phyloP scores from a whole-genome alignment of 1,284 basidiomycete genomes.

The Laetiporus sulphureus region DNA sequence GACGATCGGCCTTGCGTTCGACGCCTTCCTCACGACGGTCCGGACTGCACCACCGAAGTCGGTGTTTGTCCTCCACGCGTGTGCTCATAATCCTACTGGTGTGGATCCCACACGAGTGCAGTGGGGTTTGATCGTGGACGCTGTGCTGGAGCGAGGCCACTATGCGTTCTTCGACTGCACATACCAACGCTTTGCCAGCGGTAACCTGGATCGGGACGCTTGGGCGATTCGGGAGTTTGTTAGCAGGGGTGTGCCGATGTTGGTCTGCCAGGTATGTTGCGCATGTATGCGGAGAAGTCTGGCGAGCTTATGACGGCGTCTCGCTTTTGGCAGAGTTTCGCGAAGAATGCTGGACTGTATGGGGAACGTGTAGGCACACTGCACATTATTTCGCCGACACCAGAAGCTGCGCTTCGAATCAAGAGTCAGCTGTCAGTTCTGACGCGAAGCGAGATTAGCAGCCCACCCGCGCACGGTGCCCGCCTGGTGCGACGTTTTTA shows the following conservation, averaged over 20 bases:
- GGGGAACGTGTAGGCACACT: constrained; percentile 86
- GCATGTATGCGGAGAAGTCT: not conserved
- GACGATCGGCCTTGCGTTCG: constrained; percentile 85
- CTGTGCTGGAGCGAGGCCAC: constrained; percentile 73
- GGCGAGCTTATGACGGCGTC: constrained; percentile 1
- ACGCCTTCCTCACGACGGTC: constrained; percentile 65
- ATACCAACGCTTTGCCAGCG: constrained; percentile 91
- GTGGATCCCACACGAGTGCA: constrained; percentile 90
- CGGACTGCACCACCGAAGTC: constrained; percentile 65
- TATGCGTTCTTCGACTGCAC: constrained; percentile 95
- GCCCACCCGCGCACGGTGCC: constrained; percentile 88
- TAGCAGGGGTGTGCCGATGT: constrained; percentile 63
- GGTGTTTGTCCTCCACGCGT: constrained; percentile 87
- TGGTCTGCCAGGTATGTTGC: constrained; percentile 75
- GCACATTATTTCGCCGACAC: constrained; percentile 60
- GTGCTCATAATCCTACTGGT: constrained; percentile 95
- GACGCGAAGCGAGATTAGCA: constrained; percentile 89
- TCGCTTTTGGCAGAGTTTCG: constrained; percentile 67
- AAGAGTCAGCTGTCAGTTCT: constrained; percentile 84
- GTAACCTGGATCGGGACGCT: constrained; percentile 73
- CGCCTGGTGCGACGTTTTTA: constrained; percentile 56
- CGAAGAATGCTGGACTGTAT: constrained; percentile 94
- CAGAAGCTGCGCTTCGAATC: constrained; percentile 66
- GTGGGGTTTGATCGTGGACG: constrained; percentile 78
- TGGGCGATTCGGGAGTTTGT: constrained; percentile 78